These are phyloP conservation scores for Eucalyptus regnans DNA, from an alignment of 345 rosid genomes.

Conservation along the genomic window DNA sequence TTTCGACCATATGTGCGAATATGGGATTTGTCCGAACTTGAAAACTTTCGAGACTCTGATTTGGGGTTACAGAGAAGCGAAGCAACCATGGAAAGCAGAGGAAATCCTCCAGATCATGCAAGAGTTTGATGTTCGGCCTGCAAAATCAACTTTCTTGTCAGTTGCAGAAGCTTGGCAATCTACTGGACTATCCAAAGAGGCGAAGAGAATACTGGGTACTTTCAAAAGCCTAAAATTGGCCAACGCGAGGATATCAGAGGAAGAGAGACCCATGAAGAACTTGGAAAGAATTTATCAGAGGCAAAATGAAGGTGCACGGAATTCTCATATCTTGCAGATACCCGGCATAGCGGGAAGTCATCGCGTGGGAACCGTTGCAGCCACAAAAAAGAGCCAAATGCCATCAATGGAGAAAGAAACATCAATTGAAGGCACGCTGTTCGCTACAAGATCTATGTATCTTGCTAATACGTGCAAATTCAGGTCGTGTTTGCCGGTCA, in stretches of 20 bases:
- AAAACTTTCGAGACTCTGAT: slow-evolving; percentile 79
- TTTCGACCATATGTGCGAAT: slow-evolving; percentile 48
- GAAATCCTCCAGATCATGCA: slow-evolving; percentile 33
- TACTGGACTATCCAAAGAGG: slow-evolving; percentile 44
- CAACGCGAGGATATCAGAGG: background rate
- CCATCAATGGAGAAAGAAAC: background rate
- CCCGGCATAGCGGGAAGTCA: background rate
- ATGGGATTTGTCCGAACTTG: slow-evolving; percentile 52
- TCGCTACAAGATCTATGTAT: slow-evolving; percentile 19
- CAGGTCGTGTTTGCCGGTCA: slow-evolving; percentile 29
- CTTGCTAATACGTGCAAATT: slow-evolving; percentile 32
- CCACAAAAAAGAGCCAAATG: slow-evolving; percentile 15
- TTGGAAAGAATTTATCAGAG: background rate
- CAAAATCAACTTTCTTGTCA: slow-evolving; percentile 46
- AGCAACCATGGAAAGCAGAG: slow-evolving; percentile 51
- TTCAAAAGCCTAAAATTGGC: background rate
- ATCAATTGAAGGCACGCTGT: slow-evolving; percentile 7
- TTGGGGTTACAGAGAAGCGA: slow-evolving; percentile 88
- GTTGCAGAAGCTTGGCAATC: slow-evolving; percentile 70
- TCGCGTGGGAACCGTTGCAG: background rate
- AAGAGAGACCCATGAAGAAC: slow-evolving; percentile 5
- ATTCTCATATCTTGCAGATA: slow-evolving; percentile 4
- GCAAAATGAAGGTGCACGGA: background rate
- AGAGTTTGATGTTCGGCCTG: slow-evolving; percentile 33
- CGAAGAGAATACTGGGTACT: slow-evolving; percentile 17